These are phyloP conservation scores for Amanita thiersii DNA, from an alignment of 768 basidiomycete species.

Conservation along the genomic window DNA sequence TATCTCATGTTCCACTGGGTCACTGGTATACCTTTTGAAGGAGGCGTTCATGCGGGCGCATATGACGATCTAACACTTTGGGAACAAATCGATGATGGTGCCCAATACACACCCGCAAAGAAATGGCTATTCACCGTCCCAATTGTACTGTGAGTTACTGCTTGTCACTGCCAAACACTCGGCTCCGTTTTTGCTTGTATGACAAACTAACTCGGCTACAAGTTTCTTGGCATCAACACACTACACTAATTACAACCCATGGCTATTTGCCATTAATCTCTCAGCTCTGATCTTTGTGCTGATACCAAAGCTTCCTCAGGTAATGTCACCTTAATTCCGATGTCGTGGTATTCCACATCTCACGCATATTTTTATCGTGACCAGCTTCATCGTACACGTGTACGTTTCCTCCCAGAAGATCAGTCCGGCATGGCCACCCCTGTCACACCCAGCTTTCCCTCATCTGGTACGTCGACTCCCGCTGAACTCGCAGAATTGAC, in stretches of 20 bases:
- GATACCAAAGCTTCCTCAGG: slow-evolving; percentile 94
- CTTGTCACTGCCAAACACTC: background rate
- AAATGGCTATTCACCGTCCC: slow-evolving; percentile 94
- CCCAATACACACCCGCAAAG: slow-evolving; percentile 96
- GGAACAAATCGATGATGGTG: slow-evolving; percentile 99
- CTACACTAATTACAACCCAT: slow-evolving; percentile 95
- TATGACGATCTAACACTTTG: slow-evolving; percentile 97
- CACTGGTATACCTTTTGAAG: slow-evolving; percentile 93
- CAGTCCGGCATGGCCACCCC: slow-evolving; percentile 63
- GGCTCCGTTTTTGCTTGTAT: background rate
- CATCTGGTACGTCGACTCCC: slow-evolving; percentile 42
- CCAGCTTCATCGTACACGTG: slow-evolving; percentile 76
- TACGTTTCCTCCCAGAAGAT: slow-evolving; percentile 66
- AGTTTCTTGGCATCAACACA: slow-evolving; percentile 97
- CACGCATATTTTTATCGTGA: slow-evolving; percentile 3
- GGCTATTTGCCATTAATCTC: slow-evolving; percentile 88
- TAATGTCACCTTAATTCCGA: slow-evolving; percentile 21
- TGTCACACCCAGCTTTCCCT: slow-evolving; percentile 46
- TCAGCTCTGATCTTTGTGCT: slow-evolving; percentile 71
- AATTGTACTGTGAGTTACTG: slow-evolving; percentile 64
- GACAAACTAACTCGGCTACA: slow-evolving; percentile 9
- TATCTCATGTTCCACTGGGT: slow-evolving; percentile 99
- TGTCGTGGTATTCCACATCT: slow-evolving; percentile 12
- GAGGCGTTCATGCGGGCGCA: slow-evolving; percentile 80
- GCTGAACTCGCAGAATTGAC: slow-evolving; percentile 7